Percentiles rank a stretch among this genome's conserved stretches.
Evolutionary conservation across 2,329 filamentous ascomycete genomes (phyloP).

Genomic region (Colletotrichum tofieldiae): DNA sequence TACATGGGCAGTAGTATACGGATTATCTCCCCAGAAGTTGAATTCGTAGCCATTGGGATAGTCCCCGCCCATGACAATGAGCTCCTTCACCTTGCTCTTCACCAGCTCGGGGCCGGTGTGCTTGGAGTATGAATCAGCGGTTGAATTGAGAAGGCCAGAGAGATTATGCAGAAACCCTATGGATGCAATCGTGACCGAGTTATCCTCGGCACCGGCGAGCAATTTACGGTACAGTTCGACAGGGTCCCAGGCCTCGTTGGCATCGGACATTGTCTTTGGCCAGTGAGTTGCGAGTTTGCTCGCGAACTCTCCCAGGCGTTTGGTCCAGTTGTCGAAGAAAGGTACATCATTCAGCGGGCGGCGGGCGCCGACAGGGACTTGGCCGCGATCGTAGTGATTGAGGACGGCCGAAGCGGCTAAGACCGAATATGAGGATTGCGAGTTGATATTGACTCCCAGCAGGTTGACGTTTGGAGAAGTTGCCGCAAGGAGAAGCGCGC

Average conservation of each 20-base stretch:
- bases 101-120: conserved; percentile 60
- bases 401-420: conserved; percentile 58
- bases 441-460: conserved; percentile 60
- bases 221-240: conserved; percentile 62
- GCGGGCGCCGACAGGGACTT: conserved; percentile 56
- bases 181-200: conserved; percentile 61
- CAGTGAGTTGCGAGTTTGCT: conserved; percentile 63
- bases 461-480: conserved; percentile 56
- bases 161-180: conserved; percentile 65
- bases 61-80: conserved; percentile 68
- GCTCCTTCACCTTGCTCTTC: conserved; percentile 60
- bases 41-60: conserved; percentile 64
- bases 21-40: conserved; percentile 63
- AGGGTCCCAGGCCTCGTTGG: conserved; percentile 58
- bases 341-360: conserved; percentile 59
- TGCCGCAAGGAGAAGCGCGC: conserved; percentile 59
- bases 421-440: conserved; percentile 58
- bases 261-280: conserved; percentile 53
- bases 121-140: conserved; percentile 55
- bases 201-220: conserved; percentile 56
- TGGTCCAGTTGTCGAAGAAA: conserved; percentile 61
- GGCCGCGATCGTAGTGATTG: conserved; percentile 56
- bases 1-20: conserved; percentile 57
- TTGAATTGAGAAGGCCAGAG: conserved; percentile 62
- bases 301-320: conserved; percentile 59